phyloP scores from a whole-genome alignment of 2,329 filamentous ascomycete species.

The Neonectria punicea region DNA sequence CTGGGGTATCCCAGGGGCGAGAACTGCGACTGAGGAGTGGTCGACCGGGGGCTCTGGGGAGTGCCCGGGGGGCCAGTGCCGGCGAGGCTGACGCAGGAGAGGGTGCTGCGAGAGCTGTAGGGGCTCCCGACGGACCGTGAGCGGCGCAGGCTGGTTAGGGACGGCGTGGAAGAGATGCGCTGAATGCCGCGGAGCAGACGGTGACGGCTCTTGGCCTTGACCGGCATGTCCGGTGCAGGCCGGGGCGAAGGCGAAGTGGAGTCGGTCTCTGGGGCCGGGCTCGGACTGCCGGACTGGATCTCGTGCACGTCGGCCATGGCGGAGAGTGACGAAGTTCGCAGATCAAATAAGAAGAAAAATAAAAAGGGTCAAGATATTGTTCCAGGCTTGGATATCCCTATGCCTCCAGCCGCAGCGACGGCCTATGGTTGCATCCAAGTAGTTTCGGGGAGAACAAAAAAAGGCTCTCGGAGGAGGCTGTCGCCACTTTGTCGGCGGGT shows the following conservation, averaged over 20 bases:
- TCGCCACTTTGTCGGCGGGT: conserved; percentile 27
- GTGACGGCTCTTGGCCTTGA: conserved; percentile 74
- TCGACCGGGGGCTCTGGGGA: conserved; percentile 42
- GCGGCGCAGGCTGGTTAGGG: conserved; percentile 71
- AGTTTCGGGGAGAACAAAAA: neutral
- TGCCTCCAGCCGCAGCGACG: neutral
- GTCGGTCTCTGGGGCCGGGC: conserved; percentile 39
- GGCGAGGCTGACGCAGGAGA: conserved; percentile 66
- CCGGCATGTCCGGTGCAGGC: conserved; percentile 42
- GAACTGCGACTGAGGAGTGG: conserved; percentile 51
- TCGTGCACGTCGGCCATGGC: conserved; percentile 43
- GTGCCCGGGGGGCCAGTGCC: conserved; percentile 47
- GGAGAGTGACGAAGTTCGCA: conserved; percentile 11
- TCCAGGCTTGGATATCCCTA: neutral
- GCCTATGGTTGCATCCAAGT: conserved; percentile 12
- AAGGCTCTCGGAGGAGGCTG: conserved; percentile 10
- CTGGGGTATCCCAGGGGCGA: conserved; percentile 53
- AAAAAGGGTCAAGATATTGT: neutral
- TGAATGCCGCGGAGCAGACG: conserved; percentile 79
- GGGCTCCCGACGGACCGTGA: conserved; percentile 75
- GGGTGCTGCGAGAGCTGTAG: conserved; percentile 64
- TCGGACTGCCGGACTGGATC: conserved; percentile 38
- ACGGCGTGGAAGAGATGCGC: conserved; percentile 83
- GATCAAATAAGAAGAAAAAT: neutral
- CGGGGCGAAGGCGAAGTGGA: conserved; percentile 41